Percentiles rank a stretch among this genome's conserved stretches.
Conservation (phyloP, 2,329 filamentous ascomycete species). For the Didymella lethalis region DNA sequence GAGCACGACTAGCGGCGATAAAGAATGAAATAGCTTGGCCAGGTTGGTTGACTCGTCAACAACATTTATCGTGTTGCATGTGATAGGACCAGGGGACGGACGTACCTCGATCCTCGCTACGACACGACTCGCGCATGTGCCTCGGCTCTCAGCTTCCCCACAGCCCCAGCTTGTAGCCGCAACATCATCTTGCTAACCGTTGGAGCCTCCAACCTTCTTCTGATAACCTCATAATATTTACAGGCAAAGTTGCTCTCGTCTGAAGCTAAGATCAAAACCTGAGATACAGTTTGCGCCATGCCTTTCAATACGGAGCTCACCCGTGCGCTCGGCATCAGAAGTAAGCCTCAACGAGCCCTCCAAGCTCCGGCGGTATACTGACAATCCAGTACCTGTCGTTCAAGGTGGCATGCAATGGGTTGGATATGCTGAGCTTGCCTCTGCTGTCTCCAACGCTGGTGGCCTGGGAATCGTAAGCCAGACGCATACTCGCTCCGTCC, state of each 20-base stretch:
- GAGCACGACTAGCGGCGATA: background rate
- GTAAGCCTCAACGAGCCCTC: constrained; percentile 25
- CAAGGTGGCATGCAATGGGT: constrained; percentile 91
- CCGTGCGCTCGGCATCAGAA: constrained; percentile 65
- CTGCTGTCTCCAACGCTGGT: constrained; percentile 72
- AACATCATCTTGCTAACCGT: constrained; percentile 22
- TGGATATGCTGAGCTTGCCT: constrained; percentile 79
- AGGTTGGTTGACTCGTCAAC: too few relatives aligned
- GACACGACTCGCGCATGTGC: constrained; percentile 26
- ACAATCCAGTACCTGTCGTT: constrained; percentile 74
- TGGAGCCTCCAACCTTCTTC: constrained; percentile 15
- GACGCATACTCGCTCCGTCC: background rate
- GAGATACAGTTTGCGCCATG: constrained; percentile 52
- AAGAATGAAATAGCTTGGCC: too few relatives aligned
- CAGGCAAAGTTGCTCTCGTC: background rate
- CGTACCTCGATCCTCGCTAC: constrained; percentile 19
- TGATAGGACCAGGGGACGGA: background rate
- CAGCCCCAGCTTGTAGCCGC: constrained; percentile 29
- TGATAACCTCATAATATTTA: constrained; percentile 15
- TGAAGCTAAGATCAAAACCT: background rate
- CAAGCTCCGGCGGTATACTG: constrained; percentile 47
- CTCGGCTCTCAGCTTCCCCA: constrained; percentile 43
- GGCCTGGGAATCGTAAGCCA: constrained; percentile 71
- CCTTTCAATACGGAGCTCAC: constrained; percentile 71
- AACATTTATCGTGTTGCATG: too few relatives aligned